Conservation (phyloP, 768 basidiomycete species). For the Dioszegia hungarica region DNA sequence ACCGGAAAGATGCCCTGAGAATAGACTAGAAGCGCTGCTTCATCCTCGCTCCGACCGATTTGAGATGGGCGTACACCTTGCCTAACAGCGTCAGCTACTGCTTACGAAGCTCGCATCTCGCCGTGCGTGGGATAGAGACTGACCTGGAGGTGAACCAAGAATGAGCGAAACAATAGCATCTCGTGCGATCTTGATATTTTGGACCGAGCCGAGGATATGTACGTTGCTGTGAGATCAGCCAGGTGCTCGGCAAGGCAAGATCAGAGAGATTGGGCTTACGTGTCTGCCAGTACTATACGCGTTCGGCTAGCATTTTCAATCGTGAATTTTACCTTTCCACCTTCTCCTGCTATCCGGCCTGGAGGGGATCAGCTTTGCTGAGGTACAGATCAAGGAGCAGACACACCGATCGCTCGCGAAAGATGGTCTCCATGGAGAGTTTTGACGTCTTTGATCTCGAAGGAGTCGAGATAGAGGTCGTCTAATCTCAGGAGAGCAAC, state of each 20-base stretch:
- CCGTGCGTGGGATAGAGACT: slow-evolving; percentile 53
- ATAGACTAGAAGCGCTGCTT: slow-evolving; percentile 82
- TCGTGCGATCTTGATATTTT: slow-evolving; percentile 95
- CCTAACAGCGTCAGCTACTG: slow-evolving; percentile 30
- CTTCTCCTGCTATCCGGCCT: slow-evolving; percentile 97
- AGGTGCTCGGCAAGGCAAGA: background rate
- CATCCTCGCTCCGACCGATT: slow-evolving; percentile 88
- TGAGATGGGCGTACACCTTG: slow-evolving; percentile 67
- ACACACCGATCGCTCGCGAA: slow-evolving; percentile 86
- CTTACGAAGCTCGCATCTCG: background rate
- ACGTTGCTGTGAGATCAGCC: slow-evolving; percentile 72
- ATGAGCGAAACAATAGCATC: slow-evolving; percentile 95
- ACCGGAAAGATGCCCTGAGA: no score
- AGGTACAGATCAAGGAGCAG: background rate
- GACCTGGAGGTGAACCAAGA: slow-evolving; percentile 89
- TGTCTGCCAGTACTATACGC: slow-evolving; percentile 96
- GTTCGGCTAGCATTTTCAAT: slow-evolving; percentile 96
- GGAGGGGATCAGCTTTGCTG: slow-evolving; percentile 9
- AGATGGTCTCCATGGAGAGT: slow-evolving; percentile 95
- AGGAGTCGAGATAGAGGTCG: slow-evolving; percentile 95
- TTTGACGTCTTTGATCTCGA: slow-evolving; percentile 99
- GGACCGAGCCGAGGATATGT: slow-evolving; percentile 96
- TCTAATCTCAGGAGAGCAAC: slow-evolving; percentile 92
- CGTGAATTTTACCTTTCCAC: slow-evolving; percentile 97
- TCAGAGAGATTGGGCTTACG: slow-evolving; percentile 56